phyloP scores from a whole-genome alignment of 768 basidiomycete genomes.

The Dendrothele bispora region DNA sequence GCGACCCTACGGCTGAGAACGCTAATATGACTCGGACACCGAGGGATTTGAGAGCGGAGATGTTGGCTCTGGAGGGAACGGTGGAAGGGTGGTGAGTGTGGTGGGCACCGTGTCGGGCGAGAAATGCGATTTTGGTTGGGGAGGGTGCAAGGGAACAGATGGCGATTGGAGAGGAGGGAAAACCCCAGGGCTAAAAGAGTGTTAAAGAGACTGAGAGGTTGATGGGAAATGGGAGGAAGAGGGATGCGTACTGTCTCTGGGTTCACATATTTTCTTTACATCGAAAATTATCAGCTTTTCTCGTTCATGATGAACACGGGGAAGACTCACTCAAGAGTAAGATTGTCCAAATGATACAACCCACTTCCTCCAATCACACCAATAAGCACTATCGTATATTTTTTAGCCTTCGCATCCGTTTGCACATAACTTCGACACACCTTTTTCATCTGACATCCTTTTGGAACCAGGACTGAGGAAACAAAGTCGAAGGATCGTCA shows the following conservation, averaged over 20 bases:
- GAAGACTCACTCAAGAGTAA: slow-evolving; percentile 75
- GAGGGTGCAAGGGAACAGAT: slow-evolving; percentile 87
- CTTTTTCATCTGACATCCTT: no score
- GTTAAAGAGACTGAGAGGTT: not conserved
- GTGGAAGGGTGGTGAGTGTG: slow-evolving; percentile 79
- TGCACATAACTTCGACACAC: no score
- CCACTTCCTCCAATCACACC: slow-evolving; percentile 94
- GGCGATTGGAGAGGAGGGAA: slow-evolving; percentile 88
- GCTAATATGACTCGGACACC: slow-evolving; percentile 89
- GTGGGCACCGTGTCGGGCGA: slow-evolving; percentile 85
- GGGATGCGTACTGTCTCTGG: slow-evolving; percentile 68
- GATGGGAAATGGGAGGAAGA: not conserved
- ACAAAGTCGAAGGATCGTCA: no score
- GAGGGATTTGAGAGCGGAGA: slow-evolving; percentile 90
- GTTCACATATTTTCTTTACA: slow-evolving; percentile 65
- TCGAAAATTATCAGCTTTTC: not conserved
- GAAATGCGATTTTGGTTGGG: slow-evolving; percentile 80
- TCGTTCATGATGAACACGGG: not conserved
- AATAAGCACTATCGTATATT: slow-evolving; percentile 72
- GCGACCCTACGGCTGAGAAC: slow-evolving; percentile 93
- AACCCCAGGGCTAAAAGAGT: slow-evolving; percentile 83
- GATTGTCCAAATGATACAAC: slow-evolving; percentile 89
- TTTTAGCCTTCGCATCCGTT: no score
- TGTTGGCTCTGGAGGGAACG: slow-evolving; percentile 89
- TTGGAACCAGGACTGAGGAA: no score